Conservation (phyloP, 306 rosid genomes). For the Abrus pulchellus region DNA sequence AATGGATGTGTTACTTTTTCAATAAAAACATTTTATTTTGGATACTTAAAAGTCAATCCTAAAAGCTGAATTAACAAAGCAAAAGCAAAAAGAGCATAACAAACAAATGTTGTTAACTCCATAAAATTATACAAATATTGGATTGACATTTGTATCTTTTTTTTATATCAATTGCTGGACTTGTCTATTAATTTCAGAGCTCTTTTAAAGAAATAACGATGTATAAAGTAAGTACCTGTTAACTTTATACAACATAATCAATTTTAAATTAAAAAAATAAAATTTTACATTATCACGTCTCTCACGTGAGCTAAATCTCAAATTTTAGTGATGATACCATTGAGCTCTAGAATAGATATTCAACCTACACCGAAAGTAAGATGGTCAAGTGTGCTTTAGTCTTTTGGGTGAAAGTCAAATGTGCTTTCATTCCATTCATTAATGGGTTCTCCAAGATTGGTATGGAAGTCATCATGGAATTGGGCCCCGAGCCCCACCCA, state of each 20-base stretch:
- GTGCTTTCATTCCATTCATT: conserved; percentile 69
- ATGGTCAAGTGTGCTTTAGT: conserved; percentile 56
- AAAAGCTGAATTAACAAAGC: too few relatives aligned
- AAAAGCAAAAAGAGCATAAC: not conserved
- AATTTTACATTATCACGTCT: too few relatives aligned
- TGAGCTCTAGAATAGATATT: conserved; percentile 16
- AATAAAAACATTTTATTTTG: too few relatives aligned
- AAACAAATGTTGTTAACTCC: not conserved
- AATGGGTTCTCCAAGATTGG: conserved; percentile 73
- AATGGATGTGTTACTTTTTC: too few relatives aligned
- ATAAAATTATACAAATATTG: conserved; percentile 50
- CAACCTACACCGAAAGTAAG: conserved; percentile 65
- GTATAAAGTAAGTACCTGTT: too few relatives aligned
- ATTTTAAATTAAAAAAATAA: too few relatives aligned
- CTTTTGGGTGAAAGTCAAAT: conserved; percentile 54
- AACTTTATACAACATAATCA: too few relatives aligned
- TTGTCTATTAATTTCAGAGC: conserved; percentile 3
- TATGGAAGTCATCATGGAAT: conserved; percentile 69
- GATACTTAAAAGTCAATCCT: too few relatives aligned
- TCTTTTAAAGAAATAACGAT: too few relatives aligned
- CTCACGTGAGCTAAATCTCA: not conserved
- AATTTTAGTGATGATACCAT: conserved; percentile 23
- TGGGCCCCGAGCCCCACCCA: conserved; percentile 64
- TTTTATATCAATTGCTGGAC: conserved; percentile 29
- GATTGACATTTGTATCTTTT: not conserved